phyloP scores from a whole-genome alignment of 352 stramenopile genomes.

The Phytophthora sp. region DNA sequence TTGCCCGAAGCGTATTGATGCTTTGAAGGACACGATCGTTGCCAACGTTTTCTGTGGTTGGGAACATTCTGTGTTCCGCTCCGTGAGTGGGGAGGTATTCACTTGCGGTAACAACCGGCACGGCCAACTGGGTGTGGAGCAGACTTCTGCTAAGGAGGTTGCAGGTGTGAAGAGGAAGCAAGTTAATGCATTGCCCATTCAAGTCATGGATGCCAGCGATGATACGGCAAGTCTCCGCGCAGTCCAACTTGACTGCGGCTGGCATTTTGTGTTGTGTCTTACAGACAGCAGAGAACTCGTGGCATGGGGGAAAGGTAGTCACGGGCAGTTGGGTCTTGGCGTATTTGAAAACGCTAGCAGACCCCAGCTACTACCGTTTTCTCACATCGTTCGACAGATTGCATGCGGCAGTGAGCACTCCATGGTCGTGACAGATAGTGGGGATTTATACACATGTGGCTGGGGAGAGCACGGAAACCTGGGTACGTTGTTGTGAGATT shows the following conservation, averaged over 20 bases:
- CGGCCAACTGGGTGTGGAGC: conserved; percentile 60
- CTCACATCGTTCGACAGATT: conserved; percentile 39
- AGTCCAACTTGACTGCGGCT: conserved; percentile 63
- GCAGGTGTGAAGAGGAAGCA: conserved; percentile 23
- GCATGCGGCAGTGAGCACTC: conserved; percentile 81
- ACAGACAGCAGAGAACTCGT: conserved; percentile 36
- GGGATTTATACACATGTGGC: conserved; percentile 77
- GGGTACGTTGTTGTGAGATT: conserved; percentile 39
- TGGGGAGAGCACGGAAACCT: conserved; percentile 89
- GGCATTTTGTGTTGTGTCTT: conserved; percentile 79
- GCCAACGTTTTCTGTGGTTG: conserved; percentile 71
- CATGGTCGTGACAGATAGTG: conserved; percentile 54
- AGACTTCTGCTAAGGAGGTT: not conserved
- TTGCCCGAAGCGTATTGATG: conserved; percentile 34
- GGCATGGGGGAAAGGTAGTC: conserved; percentile 79
- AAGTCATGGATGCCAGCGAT: conserved; percentile 21
- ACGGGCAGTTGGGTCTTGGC: conserved; percentile 67
- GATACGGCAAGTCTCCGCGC: conserved; percentile 22
- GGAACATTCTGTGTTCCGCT: conserved; percentile 79
- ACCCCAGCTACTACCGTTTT: conserved; percentile 38
- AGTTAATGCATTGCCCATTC: conserved; percentile 29
- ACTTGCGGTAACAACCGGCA: conserved; percentile 82
- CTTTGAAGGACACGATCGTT: conserved; percentile 24
- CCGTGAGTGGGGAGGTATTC: conserved; percentile 40
- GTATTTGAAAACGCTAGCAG: conserved; percentile 23